A percentile compares a stretch with the other conserved stretches of the same genome.
Evolutionary conservation across 306 rosid species (phyloP).

Genomic region (Quercus parvula): DNA sequence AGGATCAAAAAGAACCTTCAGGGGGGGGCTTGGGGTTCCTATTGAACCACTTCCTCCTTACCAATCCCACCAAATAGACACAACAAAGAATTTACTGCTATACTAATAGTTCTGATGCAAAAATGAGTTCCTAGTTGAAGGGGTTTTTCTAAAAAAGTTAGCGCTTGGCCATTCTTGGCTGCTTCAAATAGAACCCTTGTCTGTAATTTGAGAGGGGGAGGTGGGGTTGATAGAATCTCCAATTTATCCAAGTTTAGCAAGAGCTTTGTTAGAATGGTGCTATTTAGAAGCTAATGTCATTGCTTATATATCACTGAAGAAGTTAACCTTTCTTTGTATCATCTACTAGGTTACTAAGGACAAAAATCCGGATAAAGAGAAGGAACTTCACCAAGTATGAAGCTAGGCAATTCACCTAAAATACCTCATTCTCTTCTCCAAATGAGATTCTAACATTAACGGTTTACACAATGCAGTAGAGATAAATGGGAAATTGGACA

Average conservation of each 20-base stretch:
- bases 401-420: background rate
- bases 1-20: background rate
- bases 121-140: background rate
- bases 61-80: background rate
- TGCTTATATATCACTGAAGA: background rate
- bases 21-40: background rate
- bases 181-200: background rate
- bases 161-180: background rate
- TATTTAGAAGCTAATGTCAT: background rate
- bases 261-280: background rate
- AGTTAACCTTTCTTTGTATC: background rate
- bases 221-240: background rate
- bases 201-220: no score
- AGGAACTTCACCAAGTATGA: background rate
- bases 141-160: background rate
- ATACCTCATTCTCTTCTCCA: background rate
- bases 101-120: background rate
- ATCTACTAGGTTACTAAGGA: background rate
- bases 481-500: background rate
- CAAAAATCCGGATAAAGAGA: background rate
- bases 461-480: background rate
- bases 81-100: background rate
- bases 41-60: background rate
- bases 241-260: background rate
- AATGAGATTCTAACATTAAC: background rate